Conservation (phyloP, 2,329 filamentous ascomycete genomes). For the Cordyceps militaris region DNA sequence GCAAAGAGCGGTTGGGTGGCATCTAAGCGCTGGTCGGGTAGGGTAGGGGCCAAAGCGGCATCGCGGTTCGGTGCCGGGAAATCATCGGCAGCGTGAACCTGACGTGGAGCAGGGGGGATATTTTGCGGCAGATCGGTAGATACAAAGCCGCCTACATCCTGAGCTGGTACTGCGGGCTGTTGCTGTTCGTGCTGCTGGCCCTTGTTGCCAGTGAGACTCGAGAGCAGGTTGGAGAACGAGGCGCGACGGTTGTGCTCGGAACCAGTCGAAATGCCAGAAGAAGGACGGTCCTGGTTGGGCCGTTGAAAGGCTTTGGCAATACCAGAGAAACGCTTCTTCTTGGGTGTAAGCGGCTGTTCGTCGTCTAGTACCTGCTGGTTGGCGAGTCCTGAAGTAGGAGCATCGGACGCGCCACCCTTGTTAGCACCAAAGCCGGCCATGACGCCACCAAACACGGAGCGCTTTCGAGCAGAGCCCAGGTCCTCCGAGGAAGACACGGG, state of each 20-base stretch:
- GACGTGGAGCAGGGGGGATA: neutral
- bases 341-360: neutral
- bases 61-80: neutral
- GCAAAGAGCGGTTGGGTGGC: neutral
- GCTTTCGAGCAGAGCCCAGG: slow-evolving; percentile 30
- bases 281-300: slow-evolving; percentile 13
- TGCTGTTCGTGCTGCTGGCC: neutral
- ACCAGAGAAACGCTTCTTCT: slow-evolving; percentile 42
- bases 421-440: neutral
- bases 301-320: slow-evolving; percentile 25
- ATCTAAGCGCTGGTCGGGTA: neutral
- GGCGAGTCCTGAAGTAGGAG: neutral
- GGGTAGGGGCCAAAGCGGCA: neutral
- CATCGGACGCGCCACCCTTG: neutral
- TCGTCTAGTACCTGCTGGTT: neutral
- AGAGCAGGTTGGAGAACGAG: slow-evolving; percentile 7
- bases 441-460: slow-evolving; percentile 29
- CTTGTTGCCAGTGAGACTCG: neutral
- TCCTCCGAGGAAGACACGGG: slow-evolving; percentile 14
- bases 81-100: neutral
- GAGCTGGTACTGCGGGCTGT: neutral
- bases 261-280: neutral
- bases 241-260: neutral
- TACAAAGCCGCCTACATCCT: neutral
- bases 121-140: neutral